Evolutionary conservation across 192 early-diverging fungal genomes (phyloP), one percentile per base, ranked within the genome.

Genomic region (Ramicandelaber brevisporus): DNA sequence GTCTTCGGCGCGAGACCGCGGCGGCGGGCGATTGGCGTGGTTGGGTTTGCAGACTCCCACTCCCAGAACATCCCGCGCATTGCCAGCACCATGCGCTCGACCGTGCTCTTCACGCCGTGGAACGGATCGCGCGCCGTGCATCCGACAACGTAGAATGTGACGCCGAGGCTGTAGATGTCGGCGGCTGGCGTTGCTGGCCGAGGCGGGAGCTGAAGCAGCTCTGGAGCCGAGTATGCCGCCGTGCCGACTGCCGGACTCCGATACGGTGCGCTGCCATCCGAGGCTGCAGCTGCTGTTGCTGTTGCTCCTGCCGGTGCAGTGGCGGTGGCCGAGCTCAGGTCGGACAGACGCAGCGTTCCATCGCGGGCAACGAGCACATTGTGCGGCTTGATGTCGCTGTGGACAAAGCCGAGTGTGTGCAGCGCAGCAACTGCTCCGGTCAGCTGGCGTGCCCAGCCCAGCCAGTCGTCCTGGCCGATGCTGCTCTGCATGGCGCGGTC

Each of bases 61-160:
- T 48, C 26, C 53, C 53, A 55, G 21, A 55, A 55, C 7, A 43
- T 48, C 21, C 53, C 53, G 26, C 50, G 49, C 22, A 41, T 44
- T 18, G 50, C 48, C 39, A 43, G 39, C 8, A 55, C 33, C 14
- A 55, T 34, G 38, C 49, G 43, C 24, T 55, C 53, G 19, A 51
- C 36, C 0, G 39, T 18, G 5, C 36, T 46, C 22, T 44, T 43
- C 6, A 48, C 17, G 27, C 40, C 39, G 29, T 36, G 34, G 20
- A 44, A 55, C 1, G 53, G 53, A 8, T 55, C 53, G 17, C 44
- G 43, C 1, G 41, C 53, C n/a, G 41, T 53, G 20, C 49, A 20
- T 14, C 53, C 53, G 13, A 44, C 42, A 15, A 55, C 38, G 21
- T 41, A 55, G 17, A 55, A 44, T 1, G 46, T 39, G 5, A 55